These are phyloP conservation scores for Brettanomyces naardenensis DNA, from an alignment of 805 yeast genomes.

Conservation along the genomic window DNA sequence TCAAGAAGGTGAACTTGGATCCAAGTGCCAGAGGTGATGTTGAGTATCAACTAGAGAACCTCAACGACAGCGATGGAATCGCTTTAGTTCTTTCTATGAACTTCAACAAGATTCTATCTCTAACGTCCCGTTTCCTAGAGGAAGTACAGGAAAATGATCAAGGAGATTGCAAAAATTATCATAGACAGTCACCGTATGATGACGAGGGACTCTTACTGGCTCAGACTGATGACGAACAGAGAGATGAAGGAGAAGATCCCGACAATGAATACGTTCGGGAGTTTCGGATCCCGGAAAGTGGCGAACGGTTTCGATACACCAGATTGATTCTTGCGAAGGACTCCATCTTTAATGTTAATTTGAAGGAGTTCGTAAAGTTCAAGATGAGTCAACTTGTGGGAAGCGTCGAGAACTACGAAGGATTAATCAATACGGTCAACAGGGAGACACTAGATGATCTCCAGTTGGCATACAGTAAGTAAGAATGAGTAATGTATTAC, in stretches of 20 bases:
- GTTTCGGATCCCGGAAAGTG: constrained; percentile 22
- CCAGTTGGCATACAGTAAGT: constrained; percentile 12
- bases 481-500: too few relatives aligned
- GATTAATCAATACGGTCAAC: constrained; percentile 26
- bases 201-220: constrained; percentile 24
- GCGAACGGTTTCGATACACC: constrained; percentile 38
- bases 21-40: constrained; percentile 9
- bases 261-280: constrained; percentile 22
- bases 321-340: constrained; percentile 32
- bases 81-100: constrained; percentile 15
- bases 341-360: constrained; percentile 45
- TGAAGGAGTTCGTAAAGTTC: constrained; percentile 35
- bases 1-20: neutral
- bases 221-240: constrained; percentile 15
- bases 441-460: constrained; percentile 25
- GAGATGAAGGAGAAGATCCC: constrained; percentile 15
- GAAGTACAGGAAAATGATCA: constrained; percentile 56
- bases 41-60: constrained; percentile 21
- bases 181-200: constrained; percentile 31
- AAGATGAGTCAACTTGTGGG: constrained; percentile 23
- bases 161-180: constrained; percentile 53
- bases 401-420: constrained; percentile 27
- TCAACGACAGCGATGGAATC: constrained; percentile 14
- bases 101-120: constrained; percentile 22
- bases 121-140: constrained; percentile 44